Conservation (phyloP, 495 filamentous ascomycete genomes). For the Neurospora intermedia region DNA sequence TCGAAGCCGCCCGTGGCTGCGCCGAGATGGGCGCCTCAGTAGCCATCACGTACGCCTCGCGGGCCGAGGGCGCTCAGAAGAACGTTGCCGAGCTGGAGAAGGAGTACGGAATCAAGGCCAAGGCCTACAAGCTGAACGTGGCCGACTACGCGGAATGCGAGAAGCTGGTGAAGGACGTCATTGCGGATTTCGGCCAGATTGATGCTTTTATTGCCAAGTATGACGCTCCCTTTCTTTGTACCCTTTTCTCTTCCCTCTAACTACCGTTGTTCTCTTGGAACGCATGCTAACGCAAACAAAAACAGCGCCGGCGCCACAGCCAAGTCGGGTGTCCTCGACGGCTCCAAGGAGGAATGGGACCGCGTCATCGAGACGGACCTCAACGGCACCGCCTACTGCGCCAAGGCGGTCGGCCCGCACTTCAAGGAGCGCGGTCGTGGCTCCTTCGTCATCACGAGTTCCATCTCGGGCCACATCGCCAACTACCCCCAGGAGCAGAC, state of each 20-base stretch:
- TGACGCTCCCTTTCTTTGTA: slow-evolving; percentile 13
- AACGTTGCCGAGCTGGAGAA: slow-evolving; percentile 41
- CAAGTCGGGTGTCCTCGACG: slow-evolving; percentile 31
- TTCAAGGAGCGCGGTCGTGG: slow-evolving; percentile 42
- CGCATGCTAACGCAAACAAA: too few relatives aligned
- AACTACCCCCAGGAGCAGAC: slow-evolving; percentile 75
- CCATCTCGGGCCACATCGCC: slow-evolving; percentile 59
- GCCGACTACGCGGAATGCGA: slow-evolving; percentile 44
- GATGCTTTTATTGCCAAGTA: slow-evolving; percentile 39
- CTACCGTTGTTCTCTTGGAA: too few relatives aligned
- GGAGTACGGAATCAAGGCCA: slow-evolving; percentile 45
- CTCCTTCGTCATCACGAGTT: slow-evolving; percentile 50
- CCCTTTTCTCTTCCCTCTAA: too few relatives aligned
- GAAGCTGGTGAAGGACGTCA: slow-evolving; percentile 41
- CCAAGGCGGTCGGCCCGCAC: slow-evolving; percentile 50
- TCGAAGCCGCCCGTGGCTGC: slow-evolving; percentile 35
- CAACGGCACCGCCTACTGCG: slow-evolving; percentile 52
- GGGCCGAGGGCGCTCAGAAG: slow-evolving; percentile 44
- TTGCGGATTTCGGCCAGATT: slow-evolving; percentile 46
- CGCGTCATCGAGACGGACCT: slow-evolving; percentile 55
- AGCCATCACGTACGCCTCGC: slow-evolving; percentile 37
- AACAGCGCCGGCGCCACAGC: slow-evolving; percentile 35
- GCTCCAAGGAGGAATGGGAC: slow-evolving; percentile 31
- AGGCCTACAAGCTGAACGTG: slow-evolving; percentile 58
- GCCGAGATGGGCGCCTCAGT: slow-evolving; percentile 42